Percentiles rank a stretch among this genome's conserved stretches.
Conservation (phyloP, 768 basidiomycete genomes). For the Russula virescens region DNA sequence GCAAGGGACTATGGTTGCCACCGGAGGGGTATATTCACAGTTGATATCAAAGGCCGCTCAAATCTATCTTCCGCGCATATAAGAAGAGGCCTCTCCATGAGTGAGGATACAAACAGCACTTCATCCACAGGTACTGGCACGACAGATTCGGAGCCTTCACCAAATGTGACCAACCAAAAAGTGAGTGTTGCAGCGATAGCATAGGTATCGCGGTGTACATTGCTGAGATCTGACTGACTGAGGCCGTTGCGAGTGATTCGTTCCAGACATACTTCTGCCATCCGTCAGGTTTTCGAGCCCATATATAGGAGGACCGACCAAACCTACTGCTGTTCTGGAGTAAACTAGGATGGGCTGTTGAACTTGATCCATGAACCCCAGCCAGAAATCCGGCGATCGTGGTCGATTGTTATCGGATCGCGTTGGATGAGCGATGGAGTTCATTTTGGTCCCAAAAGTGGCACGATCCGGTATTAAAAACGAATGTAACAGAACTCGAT, state of each 20-base stretch:
- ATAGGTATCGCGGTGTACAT: conserved; percentile 89
- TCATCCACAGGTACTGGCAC: conserved; percentile 63
- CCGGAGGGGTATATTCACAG: conserved; percentile 86
- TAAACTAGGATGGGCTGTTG: conserved; percentile 87
- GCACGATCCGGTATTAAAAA: no score
- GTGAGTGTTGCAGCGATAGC: conserved; percentile 83
- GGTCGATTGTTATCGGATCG: no score
- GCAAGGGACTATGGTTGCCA: conserved; percentile 86
- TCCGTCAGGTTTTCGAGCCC: conserved; percentile 78
- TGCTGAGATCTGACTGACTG: conserved; percentile 74
- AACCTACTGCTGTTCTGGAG: conserved; percentile 81
- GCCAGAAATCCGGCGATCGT: no score
- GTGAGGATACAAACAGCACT: conserved; percentile 65
- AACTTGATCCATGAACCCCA: conserved; percentile 96
- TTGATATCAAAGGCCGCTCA: conserved; percentile 70
- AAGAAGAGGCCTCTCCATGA: conserved; percentile 62
- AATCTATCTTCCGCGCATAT: conserved; percentile 33
- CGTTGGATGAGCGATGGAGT: no score
- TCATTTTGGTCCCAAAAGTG: no score
- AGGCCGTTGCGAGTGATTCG: conserved; percentile 79
- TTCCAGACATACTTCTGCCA: conserved; percentile 87
- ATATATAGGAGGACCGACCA: conserved; percentile 83
- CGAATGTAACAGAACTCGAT: no score
- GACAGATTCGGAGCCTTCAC: conserved; percentile 69
- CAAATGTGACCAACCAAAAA: conserved; percentile 96